phyloP scores from a whole-genome alignment of 306 rosid genomes.

The Datisca glomerata region DNA sequence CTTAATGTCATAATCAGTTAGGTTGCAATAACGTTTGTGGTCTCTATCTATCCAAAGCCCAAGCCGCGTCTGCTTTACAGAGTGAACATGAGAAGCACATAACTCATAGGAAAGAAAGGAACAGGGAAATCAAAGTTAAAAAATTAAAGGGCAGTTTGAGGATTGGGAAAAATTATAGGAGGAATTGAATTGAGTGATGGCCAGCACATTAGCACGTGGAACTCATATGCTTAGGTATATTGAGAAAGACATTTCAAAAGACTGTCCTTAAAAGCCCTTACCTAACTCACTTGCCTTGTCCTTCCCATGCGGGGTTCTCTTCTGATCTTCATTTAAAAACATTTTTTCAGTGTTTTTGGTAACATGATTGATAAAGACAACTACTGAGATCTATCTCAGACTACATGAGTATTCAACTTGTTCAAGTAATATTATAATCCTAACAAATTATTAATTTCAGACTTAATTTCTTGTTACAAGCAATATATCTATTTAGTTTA shows the following conservation, averaged over 20 bases:
- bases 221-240: slow-evolving; percentile 69
- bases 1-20: slow-evolving; percentile 5
- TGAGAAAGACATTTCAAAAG: slow-evolving; percentile 7
- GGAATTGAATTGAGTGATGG: slow-evolving; percentile 20
- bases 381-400: too few relatives aligned
- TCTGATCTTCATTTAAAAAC: slow-evolving; percentile 4
- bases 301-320: slow-evolving; percentile 37
- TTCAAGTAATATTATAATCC: too few relatives aligned
- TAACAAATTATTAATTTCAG: too few relatives aligned
- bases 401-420: too few relatives aligned
- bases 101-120: background rate
- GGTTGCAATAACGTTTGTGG: slow-evolving; percentile 1
- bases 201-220: slow-evolving; percentile 47
- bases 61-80: slow-evolving; percentile 4
- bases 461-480: too few relatives aligned
- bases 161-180: slow-evolving; percentile 8
- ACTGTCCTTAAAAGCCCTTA: slow-evolving; percentile 35
- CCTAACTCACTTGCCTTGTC: slow-evolving; percentile 43
- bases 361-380: slow-evolving; percentile 8
- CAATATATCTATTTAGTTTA: too few relatives aligned
- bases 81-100: background rate
- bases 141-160: background rate
- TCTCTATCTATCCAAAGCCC: too few relatives aligned
- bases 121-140: background rate
- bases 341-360: slow-evolving; percentile 1